A percentile compares a stretch with the other conserved stretches of the same genome.
Conservation (phyloP, 2,329 filamentous ascomycete genomes). For the Rutstroemia sp. region DNA sequence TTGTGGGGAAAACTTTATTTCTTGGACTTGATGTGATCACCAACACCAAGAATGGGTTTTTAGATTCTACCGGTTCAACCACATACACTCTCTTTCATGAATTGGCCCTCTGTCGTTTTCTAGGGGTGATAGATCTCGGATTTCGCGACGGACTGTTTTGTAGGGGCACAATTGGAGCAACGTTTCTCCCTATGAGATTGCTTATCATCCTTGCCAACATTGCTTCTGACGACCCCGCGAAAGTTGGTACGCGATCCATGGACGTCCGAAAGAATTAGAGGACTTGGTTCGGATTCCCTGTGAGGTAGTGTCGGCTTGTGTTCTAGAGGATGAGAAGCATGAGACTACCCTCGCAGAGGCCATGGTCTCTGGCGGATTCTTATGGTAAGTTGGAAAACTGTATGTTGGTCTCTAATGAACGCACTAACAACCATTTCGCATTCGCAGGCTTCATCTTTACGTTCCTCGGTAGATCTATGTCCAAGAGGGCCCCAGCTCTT, state of each 20-base stretch:
- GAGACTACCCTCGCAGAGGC: slow-evolving; percentile 9
- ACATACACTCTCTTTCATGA: no score
- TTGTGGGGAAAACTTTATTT: slow-evolving; percentile 5
- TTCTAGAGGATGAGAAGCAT: slow-evolving; percentile 13
- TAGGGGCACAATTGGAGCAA: no score
- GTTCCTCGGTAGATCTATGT: slow-evolving; percentile 18
- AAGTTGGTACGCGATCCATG: no score
- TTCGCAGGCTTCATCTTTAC: slow-evolving; percentile 25
- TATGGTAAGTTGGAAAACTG: slow-evolving; percentile 20
- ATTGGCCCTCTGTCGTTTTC: no score
- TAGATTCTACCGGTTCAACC: no score
- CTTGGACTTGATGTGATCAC: not conserved
- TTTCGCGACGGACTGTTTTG: no score
- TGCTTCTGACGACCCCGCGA: not conserved
- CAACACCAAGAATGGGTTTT: no score
- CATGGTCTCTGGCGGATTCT: slow-evolving; percentile 28
- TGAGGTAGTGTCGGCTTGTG: not conserved
- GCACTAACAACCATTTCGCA: slow-evolving; percentile 5
- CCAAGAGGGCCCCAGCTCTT: not conserved
- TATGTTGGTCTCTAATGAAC: not conserved
- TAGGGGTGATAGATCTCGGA: no score
- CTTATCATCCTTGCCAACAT: no score
- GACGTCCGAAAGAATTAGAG: no score
- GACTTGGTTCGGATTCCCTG: not conserved
- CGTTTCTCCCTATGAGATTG: no score